Percentiles rank a stretch among this genome's conserved stretches.
These are phyloP conservation scores for Omphalotus guepiniiformis DNA, from an alignment of 768 basidiomycete species.

Conservation along the genomic window DNA sequence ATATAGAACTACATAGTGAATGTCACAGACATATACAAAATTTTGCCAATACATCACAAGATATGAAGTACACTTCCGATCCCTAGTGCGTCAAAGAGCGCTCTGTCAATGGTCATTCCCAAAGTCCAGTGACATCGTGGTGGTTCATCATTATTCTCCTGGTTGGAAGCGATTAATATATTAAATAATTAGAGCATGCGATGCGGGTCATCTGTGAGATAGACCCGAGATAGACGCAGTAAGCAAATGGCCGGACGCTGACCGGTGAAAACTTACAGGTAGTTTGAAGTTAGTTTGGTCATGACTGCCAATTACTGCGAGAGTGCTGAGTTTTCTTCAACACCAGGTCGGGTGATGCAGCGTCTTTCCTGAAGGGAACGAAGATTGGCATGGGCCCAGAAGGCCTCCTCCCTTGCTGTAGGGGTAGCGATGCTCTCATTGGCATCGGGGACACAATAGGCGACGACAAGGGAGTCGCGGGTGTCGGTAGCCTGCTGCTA, in stretches of 20 bases:
- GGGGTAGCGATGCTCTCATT: slow-evolving; percentile 16
- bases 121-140: too few relatives aligned
- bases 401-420: slow-evolving; percentile 12
- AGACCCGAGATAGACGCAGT: too few relatives aligned
- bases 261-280: too few relatives aligned
- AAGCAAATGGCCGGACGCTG: too few relatives aligned
- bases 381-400: slow-evolving; percentile 35
- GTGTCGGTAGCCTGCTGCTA: neutral
- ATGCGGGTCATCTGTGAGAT: too few relatives aligned
- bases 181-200: too few relatives aligned
- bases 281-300: too few relatives aligned
- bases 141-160: too few relatives aligned
- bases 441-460: neutral
- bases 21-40: neutral
- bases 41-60: too few relatives aligned
- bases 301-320: slow-evolving; percentile 8
- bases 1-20: neutral
- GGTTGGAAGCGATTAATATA: too few relatives aligned
- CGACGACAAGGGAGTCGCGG: neutral
- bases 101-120: neutral
- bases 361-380: slow-evolving; percentile 46
- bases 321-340: slow-evolving; percentile 29
- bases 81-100: too few relatives aligned
- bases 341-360: slow-evolving; percentile 54
- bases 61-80: too few relatives aligned